Conservation (phyloP, 2,329 filamentous ascomycete genomes). For the Phialemonium atrogriseum region DNA sequence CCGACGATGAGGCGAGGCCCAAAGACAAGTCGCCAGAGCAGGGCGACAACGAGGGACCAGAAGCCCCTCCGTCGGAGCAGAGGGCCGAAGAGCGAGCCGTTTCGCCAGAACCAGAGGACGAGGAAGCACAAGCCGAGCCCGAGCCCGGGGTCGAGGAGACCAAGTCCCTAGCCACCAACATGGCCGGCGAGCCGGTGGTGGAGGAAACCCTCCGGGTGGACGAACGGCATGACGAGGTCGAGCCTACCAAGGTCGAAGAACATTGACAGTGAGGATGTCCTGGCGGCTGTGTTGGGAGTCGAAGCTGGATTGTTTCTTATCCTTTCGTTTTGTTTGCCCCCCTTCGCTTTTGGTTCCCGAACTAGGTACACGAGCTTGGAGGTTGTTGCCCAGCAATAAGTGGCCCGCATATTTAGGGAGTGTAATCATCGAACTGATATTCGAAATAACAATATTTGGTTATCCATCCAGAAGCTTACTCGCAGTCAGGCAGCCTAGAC, state of each 20-base stretch:
- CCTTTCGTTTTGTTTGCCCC: too few relatives aligned
- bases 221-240: slow-evolving; percentile 21
- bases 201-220: slow-evolving; percentile 28
- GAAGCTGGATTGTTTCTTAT: background rate
- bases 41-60: slow-evolving; percentile 6
- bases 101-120: slow-evolving; percentile 6
- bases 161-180: slow-evolving; percentile 32
- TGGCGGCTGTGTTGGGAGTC: background rate
- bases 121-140: slow-evolving; percentile 1
- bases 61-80: background rate
- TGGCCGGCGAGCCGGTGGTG: slow-evolving; percentile 34
- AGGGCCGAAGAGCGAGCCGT: slow-evolving; percentile 3
- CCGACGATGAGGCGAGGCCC: background rate
- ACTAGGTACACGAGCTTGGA: too few relatives aligned
- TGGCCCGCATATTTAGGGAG: too few relatives aligned
- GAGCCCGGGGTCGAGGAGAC: slow-evolving; percentile 9
- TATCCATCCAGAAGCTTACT: too few relatives aligned
- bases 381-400: too few relatives aligned
- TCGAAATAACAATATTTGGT: too few relatives aligned
- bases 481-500: too few relatives aligned
- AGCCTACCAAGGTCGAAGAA: slow-evolving; percentile 24
- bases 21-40: slow-evolving; percentile 5
- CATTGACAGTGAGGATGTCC: background rate
- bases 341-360: too few relatives aligned
- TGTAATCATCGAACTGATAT: too few relatives aligned